Base-by-base conservation (phyloP, 257 asterid species). In the Prunella vulgaris region DNA sequence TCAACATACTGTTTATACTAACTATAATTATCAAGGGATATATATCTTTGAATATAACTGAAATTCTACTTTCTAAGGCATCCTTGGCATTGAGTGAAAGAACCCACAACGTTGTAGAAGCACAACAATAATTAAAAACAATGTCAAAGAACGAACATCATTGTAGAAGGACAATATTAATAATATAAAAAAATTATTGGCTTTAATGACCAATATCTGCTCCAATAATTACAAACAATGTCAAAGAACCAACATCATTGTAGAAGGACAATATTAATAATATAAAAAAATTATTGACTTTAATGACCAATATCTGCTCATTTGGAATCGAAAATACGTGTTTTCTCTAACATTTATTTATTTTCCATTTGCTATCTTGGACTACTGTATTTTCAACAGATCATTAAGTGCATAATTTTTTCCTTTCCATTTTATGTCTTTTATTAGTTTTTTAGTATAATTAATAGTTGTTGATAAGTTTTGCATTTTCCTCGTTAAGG, bases 81-180 rank as follows among this genome's bases (percentile, higher is more conserved):
- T 54, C 14, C 60, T 13, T 60, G 59, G 30, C 10, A 7, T 13
- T 71, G 53, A 44, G 27, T 54, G 5, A 33, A 27, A 30, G 51
- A 69, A 64, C 61, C 15, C 20, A 56, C 25, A 57, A 46, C 66
- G 24, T 66, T 40, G 68, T 35, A 38, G 68, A 68, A 59, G 42
- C 18, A 49, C 48, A 21, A 37, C 27, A 10, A 13, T n/a, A n/a
- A n/a, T n/a, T n/a, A n/a, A n/a, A n/a, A n/a, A n/a, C n/a, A n/a
- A n/a, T n/a, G n/a, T n/a, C n/a, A n/a, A n/a, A n/a, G n/a, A n/a
- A n/a, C n/a, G n/a, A n/a, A n/a, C n/a, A n/a, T n/a, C n/a, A n/a
- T n/a, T n/a, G n/a, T n/a, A n/a, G n/a, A n/a, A n/a, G n/a, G n/a
- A n/a, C n/a, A n/a, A n/a, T n/a, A n/a, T n/a, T n/a, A n/a, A n/a